These are phyloP conservation scores for Apiotrichum siamense DNA, from an alignment of 1,284 basidiomycete genomes.

Conservation along the genomic window DNA sequence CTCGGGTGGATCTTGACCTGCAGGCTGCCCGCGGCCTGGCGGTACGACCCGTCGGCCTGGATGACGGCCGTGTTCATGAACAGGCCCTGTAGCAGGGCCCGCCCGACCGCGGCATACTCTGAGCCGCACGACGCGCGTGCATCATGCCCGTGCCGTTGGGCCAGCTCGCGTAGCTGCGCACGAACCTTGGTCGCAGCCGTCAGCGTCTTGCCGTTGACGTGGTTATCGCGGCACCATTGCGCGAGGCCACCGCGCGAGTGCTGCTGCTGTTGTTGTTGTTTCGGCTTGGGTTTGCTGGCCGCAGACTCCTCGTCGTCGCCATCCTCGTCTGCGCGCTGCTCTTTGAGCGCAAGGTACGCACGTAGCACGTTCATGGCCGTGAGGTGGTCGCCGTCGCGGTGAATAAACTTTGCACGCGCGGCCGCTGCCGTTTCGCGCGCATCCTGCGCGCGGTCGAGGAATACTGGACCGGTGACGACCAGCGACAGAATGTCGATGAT, in stretches of 20 bases:
- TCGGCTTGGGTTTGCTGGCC: constrained; percentile 39
- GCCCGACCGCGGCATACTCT: constrained; percentile 59
- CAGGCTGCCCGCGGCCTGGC: constrained; percentile 69
- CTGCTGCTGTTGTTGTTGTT: constrained; percentile 37
- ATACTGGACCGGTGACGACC: constrained; percentile 62
- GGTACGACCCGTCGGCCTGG: constrained; percentile 74
- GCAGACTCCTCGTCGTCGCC: constrained; percentile 3
- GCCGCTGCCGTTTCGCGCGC: constrained; percentile 65
- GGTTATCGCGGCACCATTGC: constrained; percentile 78
- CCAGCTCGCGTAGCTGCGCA: constrained; percentile 67
- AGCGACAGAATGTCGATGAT: constrained; percentile 67
- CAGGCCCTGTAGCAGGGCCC: constrained; percentile 65
- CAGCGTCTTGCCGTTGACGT: constrained; percentile 77
- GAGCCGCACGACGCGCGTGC: constrained; percentile 56
- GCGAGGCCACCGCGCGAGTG: constrained; percentile 48
- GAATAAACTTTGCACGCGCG: constrained; percentile 69
- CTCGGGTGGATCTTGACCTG: constrained; percentile 82
- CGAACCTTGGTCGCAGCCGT: constrained; percentile 77
- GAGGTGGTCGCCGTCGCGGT: constrained; percentile 81
- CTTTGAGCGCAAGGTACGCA: constrained; percentile 58
- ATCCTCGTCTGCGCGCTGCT: constrained; percentile 46
- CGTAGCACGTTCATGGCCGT: constrained; percentile 77
- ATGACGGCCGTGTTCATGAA: constrained; percentile 75
- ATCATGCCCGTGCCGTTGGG: constrained; percentile 59
- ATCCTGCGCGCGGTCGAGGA: constrained; percentile 53